A percentile compares a stretch with the other conserved stretches of the same genome.
phyloP scores from a whole-genome alignment of 2,329 filamentous ascomycete genomes.

The Blumeria graminis region DNA sequence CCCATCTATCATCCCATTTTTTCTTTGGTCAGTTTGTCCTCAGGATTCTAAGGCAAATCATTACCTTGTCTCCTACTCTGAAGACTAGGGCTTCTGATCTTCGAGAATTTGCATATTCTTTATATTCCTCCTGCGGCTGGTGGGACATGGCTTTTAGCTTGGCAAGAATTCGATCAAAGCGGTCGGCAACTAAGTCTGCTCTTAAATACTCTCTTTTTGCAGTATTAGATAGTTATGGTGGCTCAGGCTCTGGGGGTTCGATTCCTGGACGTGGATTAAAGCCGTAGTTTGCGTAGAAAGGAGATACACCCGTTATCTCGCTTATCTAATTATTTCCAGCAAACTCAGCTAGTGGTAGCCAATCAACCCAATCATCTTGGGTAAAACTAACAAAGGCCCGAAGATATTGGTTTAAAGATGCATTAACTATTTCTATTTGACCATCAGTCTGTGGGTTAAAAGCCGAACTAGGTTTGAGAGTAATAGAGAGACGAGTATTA shows the following conservation, averaged over 20 bases:
- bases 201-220: not conserved
- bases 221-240: not conserved
- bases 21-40: not conserved
- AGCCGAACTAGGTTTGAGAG: no score
- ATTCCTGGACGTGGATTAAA: not conserved
- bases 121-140: no score
- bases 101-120: no score
- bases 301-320: constrained; percentile 1
- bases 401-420: no score
- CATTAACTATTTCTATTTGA: no score
- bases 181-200: not conserved
- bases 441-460: no score
- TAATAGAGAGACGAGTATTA: not conserved
- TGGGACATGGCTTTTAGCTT: no score
- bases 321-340: constrained; percentile 4
- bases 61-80: not conserved
- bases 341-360: constrained; percentile 1
- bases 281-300: not conserved
- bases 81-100: not conserved
- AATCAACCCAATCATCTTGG: not conserved
- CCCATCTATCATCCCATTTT: not conserved
- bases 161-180: not conserved
- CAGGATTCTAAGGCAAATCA: not conserved
- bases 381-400: no score
- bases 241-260: not conserved